Evolutionary conservation across 2,329 filamentous ascomycete species (phyloP).

Genomic region (Talaromyces piceae): DNA sequence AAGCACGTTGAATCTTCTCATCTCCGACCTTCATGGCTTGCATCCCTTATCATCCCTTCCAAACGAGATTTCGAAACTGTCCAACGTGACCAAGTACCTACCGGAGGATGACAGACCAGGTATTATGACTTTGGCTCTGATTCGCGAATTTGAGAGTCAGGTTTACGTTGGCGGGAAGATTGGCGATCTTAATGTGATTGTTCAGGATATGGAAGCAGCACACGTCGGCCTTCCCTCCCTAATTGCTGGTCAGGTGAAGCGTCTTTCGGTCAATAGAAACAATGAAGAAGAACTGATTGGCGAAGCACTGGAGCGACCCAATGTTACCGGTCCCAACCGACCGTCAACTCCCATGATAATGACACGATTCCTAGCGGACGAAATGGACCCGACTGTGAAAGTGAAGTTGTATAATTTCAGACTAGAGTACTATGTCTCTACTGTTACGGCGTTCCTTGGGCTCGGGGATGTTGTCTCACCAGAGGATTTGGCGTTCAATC

Average conservation of each 20-base stretch:
- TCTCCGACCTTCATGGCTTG: constrained; percentile 59
- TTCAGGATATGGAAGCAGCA: constrained; percentile 61
- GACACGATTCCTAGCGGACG: constrained; percentile 84
- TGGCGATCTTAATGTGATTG: constrained; percentile 54
- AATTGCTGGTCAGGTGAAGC: constrained; percentile 66
- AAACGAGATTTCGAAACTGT: constrained; percentile 72
- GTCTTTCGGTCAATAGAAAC: constrained; percentile 57
- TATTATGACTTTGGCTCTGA: constrained; percentile 62
- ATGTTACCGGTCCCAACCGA: constrained; percentile 13
- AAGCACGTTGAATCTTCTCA: constrained; percentile 54
- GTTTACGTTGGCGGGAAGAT: constrained; percentile 61
- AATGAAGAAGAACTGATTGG: constrained; percentile 64
- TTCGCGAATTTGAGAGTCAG: constrained; percentile 56
- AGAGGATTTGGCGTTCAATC: constrained; percentile 65
- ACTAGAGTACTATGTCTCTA: constrained; percentile 82
- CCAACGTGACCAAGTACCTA: constrained; percentile 85
- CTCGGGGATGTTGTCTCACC: constrained; percentile 59
- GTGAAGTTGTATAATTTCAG: constrained; percentile 77
- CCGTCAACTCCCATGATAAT: constrained; percentile 60
- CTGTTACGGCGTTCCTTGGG: constrained; percentile 70
- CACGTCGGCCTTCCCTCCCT: constrained; percentile 82
- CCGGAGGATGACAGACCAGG: constrained; percentile 93
- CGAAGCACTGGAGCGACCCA: constrained; percentile 42
- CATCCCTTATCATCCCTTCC: constrained; percentile 62
- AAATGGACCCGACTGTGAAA: constrained; percentile 86